A percentile compares a stretch with the other conserved stretches of the same genome.
phyloP scores from a whole-genome alignment of 2,329 filamentous ascomycete genomes.

The Curvularia sp. region DNA sequence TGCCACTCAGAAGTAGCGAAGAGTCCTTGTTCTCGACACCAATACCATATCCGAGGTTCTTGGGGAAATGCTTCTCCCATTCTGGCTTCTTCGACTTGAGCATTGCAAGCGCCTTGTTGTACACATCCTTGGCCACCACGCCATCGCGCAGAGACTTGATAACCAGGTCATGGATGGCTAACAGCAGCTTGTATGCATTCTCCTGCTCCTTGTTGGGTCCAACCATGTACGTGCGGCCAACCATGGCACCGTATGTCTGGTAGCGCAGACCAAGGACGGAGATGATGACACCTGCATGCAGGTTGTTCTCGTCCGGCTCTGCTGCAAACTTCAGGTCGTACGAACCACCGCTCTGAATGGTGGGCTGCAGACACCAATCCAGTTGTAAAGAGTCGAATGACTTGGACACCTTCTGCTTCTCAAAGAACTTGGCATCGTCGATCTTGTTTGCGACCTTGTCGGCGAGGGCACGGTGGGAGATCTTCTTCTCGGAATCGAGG shows the following conservation, averaged over 20 bases:
- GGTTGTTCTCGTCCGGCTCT: conserved; percentile 77
- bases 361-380: conserved; percentile 91
- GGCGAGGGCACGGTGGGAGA: conserved; percentile 86
- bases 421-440: conserved; percentile 93
- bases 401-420: conserved; percentile 79
- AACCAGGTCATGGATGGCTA: conserved; percentile 84
- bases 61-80: conserved; percentile 91
- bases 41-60: conserved; percentile 89
- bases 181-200: conserved; percentile 87
- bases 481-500: conserved; percentile 95
- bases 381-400: conserved; percentile 89
- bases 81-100: conserved; percentile 93
- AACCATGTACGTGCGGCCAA: conserved; percentile 92
- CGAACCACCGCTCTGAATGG: conserved; percentile 93
- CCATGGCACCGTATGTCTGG: conserved; percentile 91
- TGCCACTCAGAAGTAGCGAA: conserved; percentile 83
- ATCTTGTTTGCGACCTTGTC: conserved; percentile 90
- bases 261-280: conserved; percentile 91
- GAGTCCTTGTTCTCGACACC: conserved; percentile 89
- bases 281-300: conserved; percentile 93
- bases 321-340: conserved; percentile 86
- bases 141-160: conserved; percentile 91
- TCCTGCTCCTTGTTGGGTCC: conserved; percentile 97
- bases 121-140: conserved; percentile 85
- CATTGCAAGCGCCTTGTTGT: conserved; percentile 80